These are phyloP conservation scores for Crithidia bombi DNA, from an alignment of 208 protist species.

Conservation along the genomic window DNA sequence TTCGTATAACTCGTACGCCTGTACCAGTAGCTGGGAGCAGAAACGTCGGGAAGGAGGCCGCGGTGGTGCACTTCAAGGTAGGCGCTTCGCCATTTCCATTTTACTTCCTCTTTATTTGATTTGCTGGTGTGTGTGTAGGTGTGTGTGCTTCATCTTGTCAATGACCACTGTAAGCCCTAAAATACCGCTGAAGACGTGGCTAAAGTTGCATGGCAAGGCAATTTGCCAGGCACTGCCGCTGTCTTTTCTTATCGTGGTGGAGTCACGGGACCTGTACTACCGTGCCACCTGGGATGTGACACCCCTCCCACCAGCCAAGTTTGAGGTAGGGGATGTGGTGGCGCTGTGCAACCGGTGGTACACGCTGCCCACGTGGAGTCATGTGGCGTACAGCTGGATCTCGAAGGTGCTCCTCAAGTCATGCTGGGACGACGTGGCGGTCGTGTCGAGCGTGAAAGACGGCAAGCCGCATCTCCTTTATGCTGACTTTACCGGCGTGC, in stretches of 20 bases:
- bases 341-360: slow-evolving; percentile 90
- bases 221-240: slow-evolving; percentile 76
- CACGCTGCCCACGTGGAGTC: slow-evolving; percentile 77
- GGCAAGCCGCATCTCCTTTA: slow-evolving; percentile 70
- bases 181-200: slow-evolving; percentile 66
- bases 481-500: slow-evolving; percentile 68
- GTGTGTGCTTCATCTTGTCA: neutral
- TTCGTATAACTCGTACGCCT: no score
- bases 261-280: slow-evolving; percentile 86
- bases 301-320: slow-evolving; percentile 46
- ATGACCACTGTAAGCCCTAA: slow-evolving; percentile 63
- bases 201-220: slow-evolving; percentile 75
- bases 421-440: slow-evolving; percentile 86
- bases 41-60: no score
- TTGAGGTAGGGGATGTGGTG: slow-evolving; percentile 82
- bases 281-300: slow-evolving; percentile 76
- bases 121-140: no score
- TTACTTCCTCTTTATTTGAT: neutral
- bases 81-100: no score
- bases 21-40: no score
- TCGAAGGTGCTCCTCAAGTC: slow-evolving; percentile 89
- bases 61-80: no score
- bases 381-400: slow-evolving; percentile 74
- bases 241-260: slow-evolving; percentile 79
- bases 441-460: slow-evolving; percentile 55